phyloP scores from a whole-genome alignment of 2,329 filamentous ascomycete genomes.

The Fusarium sp. region DNA sequence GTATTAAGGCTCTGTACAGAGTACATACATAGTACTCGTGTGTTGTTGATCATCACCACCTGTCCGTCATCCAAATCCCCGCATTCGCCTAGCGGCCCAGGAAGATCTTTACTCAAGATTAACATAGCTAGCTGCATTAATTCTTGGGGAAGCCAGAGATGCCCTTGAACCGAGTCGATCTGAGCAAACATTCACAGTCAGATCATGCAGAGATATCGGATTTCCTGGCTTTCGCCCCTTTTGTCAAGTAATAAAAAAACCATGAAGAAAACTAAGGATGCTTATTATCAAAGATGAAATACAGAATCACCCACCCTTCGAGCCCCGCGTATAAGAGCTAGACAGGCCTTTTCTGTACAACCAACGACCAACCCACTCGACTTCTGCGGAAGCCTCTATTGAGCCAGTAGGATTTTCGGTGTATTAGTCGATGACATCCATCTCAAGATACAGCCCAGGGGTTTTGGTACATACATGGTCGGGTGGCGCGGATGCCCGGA shows the following conservation, averaged over 20 bases:
- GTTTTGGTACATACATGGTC: slow-evolving; percentile 28
- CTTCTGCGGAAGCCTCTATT: neutral
- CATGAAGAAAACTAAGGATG: too few relatives aligned
- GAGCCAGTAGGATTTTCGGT: neutral
- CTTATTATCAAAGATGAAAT: too few relatives aligned
- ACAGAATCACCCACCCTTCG: slow-evolving; percentile 11
- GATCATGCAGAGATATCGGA: neutral
- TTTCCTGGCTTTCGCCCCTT: too few relatives aligned
- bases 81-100: slow-evolving; percentile 21
- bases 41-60: slow-evolving; percentile 3
- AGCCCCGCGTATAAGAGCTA: slow-evolving; percentile 9
- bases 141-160: slow-evolving; percentile 5
- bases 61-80: slow-evolving; percentile 22
- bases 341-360: slow-evolving; percentile 17
- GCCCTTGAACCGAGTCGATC: slow-evolving; percentile 5
- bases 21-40: slow-evolving; percentile 6
- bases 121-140: slow-evolving; percentile 16
- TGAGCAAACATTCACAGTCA: neutral
- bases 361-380: slow-evolving; percentile 16
- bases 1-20: slow-evolving; percentile 8
- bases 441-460: slow-evolving; percentile 8
- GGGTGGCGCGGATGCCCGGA: slow-evolving; percentile 10
- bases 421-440: slow-evolving; percentile 11
- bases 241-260: neutral
- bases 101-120: slow-evolving; percentile 34